Evolutionary conservation across 192 early-diverging fungal genomes (phyloP).

Genomic region (Coemansia erecta): DNA sequence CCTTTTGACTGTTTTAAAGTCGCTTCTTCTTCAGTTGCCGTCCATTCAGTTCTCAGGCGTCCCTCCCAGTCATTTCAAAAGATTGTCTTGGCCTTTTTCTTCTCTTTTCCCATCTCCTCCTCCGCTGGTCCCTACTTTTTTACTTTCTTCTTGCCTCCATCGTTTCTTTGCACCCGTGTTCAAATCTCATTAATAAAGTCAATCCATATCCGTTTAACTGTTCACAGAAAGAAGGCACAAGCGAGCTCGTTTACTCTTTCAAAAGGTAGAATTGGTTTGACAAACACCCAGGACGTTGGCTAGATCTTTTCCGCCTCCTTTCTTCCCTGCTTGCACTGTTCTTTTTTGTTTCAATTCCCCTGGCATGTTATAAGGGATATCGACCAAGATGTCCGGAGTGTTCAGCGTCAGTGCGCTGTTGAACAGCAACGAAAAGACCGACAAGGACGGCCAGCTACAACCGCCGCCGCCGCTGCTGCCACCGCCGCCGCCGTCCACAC

Average conservation of each 20-base stretch:
- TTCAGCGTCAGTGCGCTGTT: conserved; percentile 44
- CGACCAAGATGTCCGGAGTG: conserved; percentile 6
- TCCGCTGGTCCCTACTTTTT: neutral
- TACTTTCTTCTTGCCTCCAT: neutral
- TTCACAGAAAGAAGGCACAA: too few species aligned
- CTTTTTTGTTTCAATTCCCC: too few species aligned
- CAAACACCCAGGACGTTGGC: too few species aligned
- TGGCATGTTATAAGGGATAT: neutral
- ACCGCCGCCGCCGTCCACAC: conserved; percentile 1
- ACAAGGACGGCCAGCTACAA: neutral
- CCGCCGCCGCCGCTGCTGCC: neutral
- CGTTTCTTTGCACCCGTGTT: neutral
- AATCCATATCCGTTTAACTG: too few species aligned
- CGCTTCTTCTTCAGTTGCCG: neutral
- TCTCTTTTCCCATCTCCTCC: too few species aligned
- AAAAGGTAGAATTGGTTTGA: too few species aligned
- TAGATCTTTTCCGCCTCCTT: too few species aligned
- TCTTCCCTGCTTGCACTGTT: neutral
- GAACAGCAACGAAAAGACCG: conserved; percentile 15
- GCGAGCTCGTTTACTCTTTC: too few species aligned
- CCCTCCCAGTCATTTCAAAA: too few species aligned
- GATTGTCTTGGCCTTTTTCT: too few species aligned
- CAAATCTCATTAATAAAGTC: too few species aligned
- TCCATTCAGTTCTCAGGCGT: neutral
- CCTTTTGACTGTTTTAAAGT: conserved; percentile 1